Evolutionary conservation across 306 rosid genomes (phyloP).

Genomic region (Corylus avellana): DNA sequence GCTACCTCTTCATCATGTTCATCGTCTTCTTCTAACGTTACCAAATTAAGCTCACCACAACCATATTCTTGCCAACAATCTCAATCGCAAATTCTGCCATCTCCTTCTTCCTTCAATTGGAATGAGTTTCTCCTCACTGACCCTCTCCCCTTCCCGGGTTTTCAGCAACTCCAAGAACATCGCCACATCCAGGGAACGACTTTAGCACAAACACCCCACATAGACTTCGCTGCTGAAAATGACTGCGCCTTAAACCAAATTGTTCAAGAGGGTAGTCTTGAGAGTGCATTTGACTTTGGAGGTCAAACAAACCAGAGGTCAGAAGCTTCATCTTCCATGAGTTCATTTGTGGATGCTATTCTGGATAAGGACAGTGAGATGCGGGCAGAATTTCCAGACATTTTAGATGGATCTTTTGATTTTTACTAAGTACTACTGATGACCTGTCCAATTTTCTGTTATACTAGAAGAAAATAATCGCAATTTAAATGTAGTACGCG

Average conservation of each 20-base stretch:
- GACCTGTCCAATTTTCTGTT: not conserved
- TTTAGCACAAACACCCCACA: constrained; percentile 26
- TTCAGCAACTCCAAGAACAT: constrained; percentile 33
- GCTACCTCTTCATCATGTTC: constrained; percentile 65
- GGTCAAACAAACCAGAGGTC: constrained; percentile 28
- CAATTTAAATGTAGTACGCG: not conserved
- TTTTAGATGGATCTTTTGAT: constrained; percentile 68
- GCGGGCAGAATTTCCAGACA: constrained; percentile 65
- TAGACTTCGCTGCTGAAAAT: constrained; percentile 18
- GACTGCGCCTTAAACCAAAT: constrained; percentile 20
- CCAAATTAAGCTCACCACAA: constrained; percentile 43
- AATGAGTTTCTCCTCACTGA: constrained; percentile 58
- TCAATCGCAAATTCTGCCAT: constrained; percentile 31
- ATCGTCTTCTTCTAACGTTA: constrained; percentile 57
- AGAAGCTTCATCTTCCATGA: constrained; percentile 45
- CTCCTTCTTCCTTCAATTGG: constrained; percentile 61
- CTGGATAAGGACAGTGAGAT: constrained; percentile 78
- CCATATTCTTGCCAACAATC: constrained; percentile 40
- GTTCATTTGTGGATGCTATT: constrained; percentile 73
- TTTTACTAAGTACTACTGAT: constrained; percentile 26
- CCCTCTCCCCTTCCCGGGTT: constrained; percentile 41
- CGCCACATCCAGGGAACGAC: constrained; percentile 22
- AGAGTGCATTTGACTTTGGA: constrained; percentile 22
- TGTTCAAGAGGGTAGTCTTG: constrained; percentile 26
- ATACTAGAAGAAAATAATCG: not conserved